Evolutionary conservation across 306 rosid genomes (phyloP), one percentile per base, ranked within the genome.

Genomic region (Lathyrus aphaca): DNA sequence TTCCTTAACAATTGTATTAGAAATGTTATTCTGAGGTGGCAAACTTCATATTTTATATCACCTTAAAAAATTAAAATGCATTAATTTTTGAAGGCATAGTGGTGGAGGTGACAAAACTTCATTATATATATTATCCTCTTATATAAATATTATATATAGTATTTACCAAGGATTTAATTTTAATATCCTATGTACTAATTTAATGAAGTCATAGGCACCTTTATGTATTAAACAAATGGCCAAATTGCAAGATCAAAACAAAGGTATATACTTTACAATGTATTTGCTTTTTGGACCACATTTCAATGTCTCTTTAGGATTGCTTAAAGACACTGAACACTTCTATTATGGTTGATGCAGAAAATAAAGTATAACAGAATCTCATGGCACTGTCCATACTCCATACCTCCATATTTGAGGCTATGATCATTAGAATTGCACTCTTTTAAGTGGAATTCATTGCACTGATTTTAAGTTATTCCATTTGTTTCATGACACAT

Each of bases 121-220:
- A 77, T 79, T 57, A 71, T 74, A 75, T 76, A 79, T 72, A 82
- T 84, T 86, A 81, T 85, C 88, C 77, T 86, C 81, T 58, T 58
- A 57, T 64, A 66, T 11, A 68, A 73, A 77, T 67, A 69, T 78
- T 74, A 64, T 71, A 39, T 25, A 18, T 18, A 32, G 38, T 32
- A 50, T 30, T 60, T 35, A 74, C 69, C 35, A 66, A 55, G 72
- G 79, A 73, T 73, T 74, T 73, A 69, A 79, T 77, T 78, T 72
- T 17, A 81, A 66, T 49, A 68, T 77, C 75, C 30, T 63, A 63
- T 46, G 38, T n/a, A 35, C 5, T 64, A 46, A 72, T 69, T 37
- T 74, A 68, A 80, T 83, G 81, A 83, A 85, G 85, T 85, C 82
- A 82, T 76, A 77, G 83, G 48, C 71, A 75, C 82, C 86, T 80